These are phyloP conservation scores for Trypanosoma lewisi DNA, from an alignment of 208 protist species.

Conservation along the genomic window DNA sequence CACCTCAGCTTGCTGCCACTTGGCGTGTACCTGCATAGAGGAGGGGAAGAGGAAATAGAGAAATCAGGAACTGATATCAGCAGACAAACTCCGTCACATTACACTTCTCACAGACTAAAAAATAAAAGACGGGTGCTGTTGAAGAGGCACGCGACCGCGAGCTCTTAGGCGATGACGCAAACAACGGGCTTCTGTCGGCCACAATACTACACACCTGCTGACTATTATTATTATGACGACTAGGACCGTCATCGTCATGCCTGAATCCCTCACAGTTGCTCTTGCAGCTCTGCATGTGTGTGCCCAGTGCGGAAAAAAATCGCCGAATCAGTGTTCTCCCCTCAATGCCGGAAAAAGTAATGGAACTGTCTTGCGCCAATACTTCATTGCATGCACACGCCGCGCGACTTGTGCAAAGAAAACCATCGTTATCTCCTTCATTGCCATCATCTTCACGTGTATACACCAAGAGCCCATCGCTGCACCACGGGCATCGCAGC, in stretches of 20 bases:
- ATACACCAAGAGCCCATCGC: constrained; percentile 14
- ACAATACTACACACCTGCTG: constrained; percentile 21
- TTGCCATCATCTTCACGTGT: background rate
- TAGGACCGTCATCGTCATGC: background rate
- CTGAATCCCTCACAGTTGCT: background rate
- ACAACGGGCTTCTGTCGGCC: constrained; percentile 22
- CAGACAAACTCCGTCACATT: constrained; percentile 26
- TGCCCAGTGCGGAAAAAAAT: constrained; percentile 25
- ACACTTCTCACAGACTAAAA: constrained; percentile 25
- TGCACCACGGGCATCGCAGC: constrained; percentile 38
- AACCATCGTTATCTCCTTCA: background rate
- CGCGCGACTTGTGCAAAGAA: constrained; percentile 21
- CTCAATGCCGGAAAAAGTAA: constrained; percentile 31
- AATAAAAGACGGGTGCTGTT: constrained; percentile 31
- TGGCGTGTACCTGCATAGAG: background rate
- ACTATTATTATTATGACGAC: too few species aligned
- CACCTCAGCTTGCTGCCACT: background rate
- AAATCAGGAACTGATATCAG: constrained; percentile 3
- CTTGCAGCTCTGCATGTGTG: constrained; percentile 17
- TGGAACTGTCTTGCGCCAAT: constrained; percentile 16
- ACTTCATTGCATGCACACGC: constrained; percentile 13
- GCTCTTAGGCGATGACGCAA: background rate
- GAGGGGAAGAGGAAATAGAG: too few species aligned
- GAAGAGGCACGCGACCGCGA: background rate
- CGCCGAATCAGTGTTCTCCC: background rate